Evolutionary conservation across 2,329 filamentous ascomycete species (phyloP).

Genomic region (Blastomyces parvus): DNA sequence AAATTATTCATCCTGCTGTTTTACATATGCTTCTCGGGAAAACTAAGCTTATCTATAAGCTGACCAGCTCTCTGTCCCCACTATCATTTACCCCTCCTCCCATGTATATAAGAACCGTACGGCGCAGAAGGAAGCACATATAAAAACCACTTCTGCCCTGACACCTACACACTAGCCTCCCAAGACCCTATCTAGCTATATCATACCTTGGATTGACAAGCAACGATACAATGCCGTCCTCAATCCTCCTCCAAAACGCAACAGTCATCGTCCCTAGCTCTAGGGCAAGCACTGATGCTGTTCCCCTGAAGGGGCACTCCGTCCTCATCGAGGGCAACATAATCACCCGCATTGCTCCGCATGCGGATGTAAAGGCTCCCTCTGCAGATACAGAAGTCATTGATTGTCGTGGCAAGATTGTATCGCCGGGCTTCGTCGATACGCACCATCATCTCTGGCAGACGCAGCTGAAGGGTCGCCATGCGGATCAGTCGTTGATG

Average conservation of each 20-base stretch:
- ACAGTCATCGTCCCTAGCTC: constrained; percentile 2
- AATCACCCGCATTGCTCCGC: constrained; percentile 4
- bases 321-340: not conserved
- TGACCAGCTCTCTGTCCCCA: too few relatives aligned
- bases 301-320: not conserved
- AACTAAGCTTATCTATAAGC: too few relatives aligned
- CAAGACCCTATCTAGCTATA: not conserved
- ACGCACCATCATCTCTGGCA: constrained; percentile 39
- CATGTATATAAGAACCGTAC: too few relatives aligned
- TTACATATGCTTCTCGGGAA: too few relatives aligned
- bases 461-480: constrained; percentile 31
- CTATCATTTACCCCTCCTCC: too few relatives aligned
- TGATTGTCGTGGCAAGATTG: constrained; percentile 28
- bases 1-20: too few relatives aligned
- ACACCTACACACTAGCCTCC: not conserved
- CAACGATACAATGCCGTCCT: not conserved
- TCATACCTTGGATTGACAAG: not conserved
- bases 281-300: not conserved
- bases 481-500: constrained; percentile 32
- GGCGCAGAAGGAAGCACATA: not conserved
- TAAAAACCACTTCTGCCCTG: not conserved
- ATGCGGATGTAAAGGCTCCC: not conserved
- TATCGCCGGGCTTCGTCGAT: constrained; percentile 26
- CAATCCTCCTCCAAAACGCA: constrained; percentile 5
- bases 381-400: constrained; percentile 23